These are phyloP conservation scores for Misopates orontium DNA, from an alignment of 257 asterid genomes.

Conservation along the genomic window DNA sequence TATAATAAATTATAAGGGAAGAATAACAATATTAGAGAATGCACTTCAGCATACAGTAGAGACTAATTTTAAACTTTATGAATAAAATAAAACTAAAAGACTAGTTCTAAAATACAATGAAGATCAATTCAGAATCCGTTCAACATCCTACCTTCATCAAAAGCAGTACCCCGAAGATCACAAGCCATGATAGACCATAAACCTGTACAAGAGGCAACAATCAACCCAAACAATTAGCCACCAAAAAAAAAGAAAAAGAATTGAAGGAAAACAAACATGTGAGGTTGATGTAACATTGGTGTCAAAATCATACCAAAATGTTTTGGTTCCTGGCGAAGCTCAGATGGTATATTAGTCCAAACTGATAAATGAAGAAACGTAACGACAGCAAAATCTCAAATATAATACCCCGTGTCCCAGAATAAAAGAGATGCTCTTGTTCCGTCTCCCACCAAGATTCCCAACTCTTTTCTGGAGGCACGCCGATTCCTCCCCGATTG, in stretches of 20 bases:
- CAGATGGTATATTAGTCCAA: slow-evolving; percentile 83
- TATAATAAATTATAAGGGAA: too few relatives aligned
- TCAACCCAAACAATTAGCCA: background rate
- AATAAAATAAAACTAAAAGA: too few relatives aligned
- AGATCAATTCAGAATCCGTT: background rate
- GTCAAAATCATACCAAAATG: slow-evolving; percentile 53
- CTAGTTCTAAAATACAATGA: too few relatives aligned
- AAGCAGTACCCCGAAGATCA: slow-evolving; percentile 58
- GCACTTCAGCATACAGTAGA: too few relatives aligned
- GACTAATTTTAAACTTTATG: too few relatives aligned
- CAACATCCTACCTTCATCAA: slow-evolving; percentile 63
- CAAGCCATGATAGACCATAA: slow-evolving; percentile 84
- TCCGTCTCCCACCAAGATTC: slow-evolving; percentile 99
- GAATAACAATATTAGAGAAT: too few relatives aligned
- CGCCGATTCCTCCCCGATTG: slow-evolving; percentile 91
- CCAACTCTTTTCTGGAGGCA: slow-evolving; percentile 88
- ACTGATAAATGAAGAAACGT: slow-evolving; percentile 86
- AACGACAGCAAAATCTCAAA: slow-evolving; percentile 77
- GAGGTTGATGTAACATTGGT: slow-evolving; percentile 1
- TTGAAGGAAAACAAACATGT: background rate
- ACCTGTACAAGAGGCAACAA: slow-evolving; percentile 43
- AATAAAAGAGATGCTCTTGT: slow-evolving; percentile 68
- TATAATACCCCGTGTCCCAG: slow-evolving; percentile 72
- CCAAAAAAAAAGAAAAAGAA: slow-evolving; percentile 2
- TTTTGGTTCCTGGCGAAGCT: slow-evolving; percentile 53